Evolutionary conservation across 225 moss, liverwort and hornwort genomes (phyloP), one percentile per base, ranked within the genome.

Genomic region (Takakia lepidozioides): DNA sequence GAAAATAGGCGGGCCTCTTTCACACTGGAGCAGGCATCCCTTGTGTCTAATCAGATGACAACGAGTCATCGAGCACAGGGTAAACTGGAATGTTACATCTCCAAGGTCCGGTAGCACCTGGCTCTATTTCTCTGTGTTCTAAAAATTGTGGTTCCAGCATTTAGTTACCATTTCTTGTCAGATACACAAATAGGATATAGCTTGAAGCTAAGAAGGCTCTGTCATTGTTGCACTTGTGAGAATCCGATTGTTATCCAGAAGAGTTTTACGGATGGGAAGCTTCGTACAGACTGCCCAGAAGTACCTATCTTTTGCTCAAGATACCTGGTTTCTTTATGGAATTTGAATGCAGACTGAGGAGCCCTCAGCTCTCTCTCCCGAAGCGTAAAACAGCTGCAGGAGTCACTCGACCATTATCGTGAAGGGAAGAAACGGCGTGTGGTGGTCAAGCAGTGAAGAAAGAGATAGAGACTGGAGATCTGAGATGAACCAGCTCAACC

Each of bases 331-430:
- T n/a, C n/a, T n/a, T n/a, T n/a, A n/a, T n/a, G n/a, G n/a, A n/a
- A n/a, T n/a, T n/a, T n/a, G n/a, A n/a, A n/a, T 57, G 63, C 46
- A 83, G 63, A 80, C 56, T 20, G 67, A 83, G 25, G 14, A 62
- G 42, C 42, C 0, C 16, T 88, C 14, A 38, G 66, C 44, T 73
- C 46, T 40, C 60, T 92, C 52, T 11, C 42, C 9, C 25, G 67
- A 28, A 56, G 67, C 18, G 36, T 85, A 38, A 64, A 55, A 30
- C 68, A 85, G 26, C 22, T 88, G 23, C 74, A 85, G 64, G 51
- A 64, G 26, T 55, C 65, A 25, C 56, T 51, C 10, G 56, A 72
- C 6, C 28, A 35, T 25, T 49, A 48, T 49, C 51, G 51, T 34
- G 50, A 67, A 25, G 57, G 72, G 19, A 72, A 74, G 21, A 44